These are phyloP conservation scores for Fusarium subtropicale DNA, from an alignment of 2,329 filamentous ascomycete genomes.

Conservation along the genomic window DNA sequence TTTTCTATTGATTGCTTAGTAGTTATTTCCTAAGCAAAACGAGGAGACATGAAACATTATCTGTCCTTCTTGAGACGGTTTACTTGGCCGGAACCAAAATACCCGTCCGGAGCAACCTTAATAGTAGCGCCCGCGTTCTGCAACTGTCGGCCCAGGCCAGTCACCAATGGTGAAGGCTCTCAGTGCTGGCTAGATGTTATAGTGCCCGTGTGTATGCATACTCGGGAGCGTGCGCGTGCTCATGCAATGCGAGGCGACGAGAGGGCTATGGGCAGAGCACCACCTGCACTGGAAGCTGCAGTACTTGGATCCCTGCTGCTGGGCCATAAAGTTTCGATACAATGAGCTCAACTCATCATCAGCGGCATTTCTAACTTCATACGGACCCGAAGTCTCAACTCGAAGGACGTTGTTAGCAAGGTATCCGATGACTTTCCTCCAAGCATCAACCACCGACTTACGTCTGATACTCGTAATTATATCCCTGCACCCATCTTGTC, in stretches of 20 bases:
- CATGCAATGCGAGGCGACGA: constrained; percentile 22
- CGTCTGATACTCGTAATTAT: background rate
- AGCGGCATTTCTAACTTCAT: constrained; percentile 23
- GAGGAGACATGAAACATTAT: background rate
- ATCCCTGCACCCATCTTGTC: constrained; percentile 4
- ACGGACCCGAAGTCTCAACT: constrained; percentile 1
- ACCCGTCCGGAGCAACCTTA: constrained; percentile 17
- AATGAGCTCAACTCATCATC: constrained; percentile 18
- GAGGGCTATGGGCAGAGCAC: constrained; percentile 26
- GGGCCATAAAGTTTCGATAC: constrained; percentile 30
- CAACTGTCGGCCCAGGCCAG: constrained; percentile 43
- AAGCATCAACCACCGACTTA: constrained; percentile 1
- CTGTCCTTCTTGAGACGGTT: background rate
- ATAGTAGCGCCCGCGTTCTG: constrained; percentile 37
- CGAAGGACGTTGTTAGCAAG: constrained; percentile 1
- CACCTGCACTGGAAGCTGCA: constrained; percentile 29
- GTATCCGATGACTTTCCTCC: constrained; percentile 2
- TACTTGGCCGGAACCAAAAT: constrained; percentile 19
- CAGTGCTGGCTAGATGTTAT: constrained; percentile 13
- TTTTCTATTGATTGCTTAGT: background rate
- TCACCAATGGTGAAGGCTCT: constrained; percentile 19
- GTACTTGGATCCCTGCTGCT: constrained; percentile 33
- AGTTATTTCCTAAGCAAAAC: constrained; percentile 1
- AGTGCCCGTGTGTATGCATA: constrained; percentile 9
- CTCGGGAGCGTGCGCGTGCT: constrained; percentile 14